Evolutionary conservation across 1,139 yeast genomes (phyloP).

Genomic region (Spathaspora sp.): DNA sequence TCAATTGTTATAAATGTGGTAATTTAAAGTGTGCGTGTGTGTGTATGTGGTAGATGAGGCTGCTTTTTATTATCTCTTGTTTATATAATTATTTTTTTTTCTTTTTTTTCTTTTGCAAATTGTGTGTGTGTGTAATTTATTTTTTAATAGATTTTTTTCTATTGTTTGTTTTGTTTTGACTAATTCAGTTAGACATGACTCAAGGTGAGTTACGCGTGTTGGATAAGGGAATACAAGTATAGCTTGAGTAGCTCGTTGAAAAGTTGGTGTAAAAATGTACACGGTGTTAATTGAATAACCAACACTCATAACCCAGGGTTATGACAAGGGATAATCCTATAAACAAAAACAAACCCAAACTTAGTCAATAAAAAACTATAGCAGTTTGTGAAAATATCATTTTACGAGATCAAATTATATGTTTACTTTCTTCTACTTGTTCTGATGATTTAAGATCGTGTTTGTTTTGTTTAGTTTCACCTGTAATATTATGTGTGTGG

Average conservation of each 20-base stretch:
- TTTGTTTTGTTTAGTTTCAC: background rate
- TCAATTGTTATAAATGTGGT: constrained; percentile 1
- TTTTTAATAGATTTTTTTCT: background rate
- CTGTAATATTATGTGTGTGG: background rate
- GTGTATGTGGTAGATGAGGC: background rate
- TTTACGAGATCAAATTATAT: too few relatives aligned
- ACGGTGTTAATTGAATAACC: too few relatives aligned
- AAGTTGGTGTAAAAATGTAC: too few relatives aligned
- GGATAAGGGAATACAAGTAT: background rate
- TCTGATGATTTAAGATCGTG: too few relatives aligned
- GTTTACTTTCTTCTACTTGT: too few relatives aligned
- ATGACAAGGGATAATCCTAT: too few relatives aligned
- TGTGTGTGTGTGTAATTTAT: background rate
- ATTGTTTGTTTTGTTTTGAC: background rate
- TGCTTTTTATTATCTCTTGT: background rate
- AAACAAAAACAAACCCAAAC: too few relatives aligned
- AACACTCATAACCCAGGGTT: too few relatives aligned
- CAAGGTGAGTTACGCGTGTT: background rate
- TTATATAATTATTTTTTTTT: background rate
- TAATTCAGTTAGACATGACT: background rate
- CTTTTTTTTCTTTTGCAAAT: too few relatives aligned
- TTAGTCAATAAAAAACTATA: too few relatives aligned
- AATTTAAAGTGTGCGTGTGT: background rate
- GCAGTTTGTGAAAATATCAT: too few relatives aligned
- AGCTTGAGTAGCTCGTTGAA: background rate